These are phyloP conservation scores for Dactylellina haptotyla DNA, from an alignment of 2,329 filamentous ascomycete genomes.

Conservation along the genomic window DNA sequence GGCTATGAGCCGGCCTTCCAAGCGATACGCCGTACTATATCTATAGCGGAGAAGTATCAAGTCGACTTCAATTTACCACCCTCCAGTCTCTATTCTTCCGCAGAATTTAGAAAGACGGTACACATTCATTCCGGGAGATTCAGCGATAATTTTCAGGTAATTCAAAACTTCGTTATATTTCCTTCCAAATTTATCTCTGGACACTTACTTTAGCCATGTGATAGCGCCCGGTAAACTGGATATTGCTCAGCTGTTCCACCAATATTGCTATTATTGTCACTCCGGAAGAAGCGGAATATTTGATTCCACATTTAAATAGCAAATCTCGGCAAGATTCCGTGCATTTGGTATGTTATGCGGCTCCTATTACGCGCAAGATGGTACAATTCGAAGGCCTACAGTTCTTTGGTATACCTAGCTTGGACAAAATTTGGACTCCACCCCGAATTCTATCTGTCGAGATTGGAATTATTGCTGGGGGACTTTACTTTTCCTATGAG, in stretches of 20 bases:
- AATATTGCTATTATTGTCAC: conserved; percentile 69
- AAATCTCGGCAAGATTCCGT: conserved; percentile 56
- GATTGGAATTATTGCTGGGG: conserved; percentile 70
- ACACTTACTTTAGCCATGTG: conserved; percentile 8
- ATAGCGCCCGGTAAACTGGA: conserved; percentile 69
- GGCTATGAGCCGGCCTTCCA: conserved; percentile 63
- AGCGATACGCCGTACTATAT: conserved; percentile 49
- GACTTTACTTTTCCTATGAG: conserved; percentile 69
- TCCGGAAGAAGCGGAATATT: conserved; percentile 71
- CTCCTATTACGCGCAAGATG: conserved; percentile 72
- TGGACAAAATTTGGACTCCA: conserved; percentile 62
- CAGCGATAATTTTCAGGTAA: conserved; percentile 63
- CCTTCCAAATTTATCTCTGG: conserved; percentile 57
- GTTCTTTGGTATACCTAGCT: conserved; percentile 67
- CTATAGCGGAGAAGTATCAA: conserved; percentile 55
- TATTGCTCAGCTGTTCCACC: conserved; percentile 67
- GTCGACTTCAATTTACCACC: conserved; percentile 62
- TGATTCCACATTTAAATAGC: conserved; percentile 28
- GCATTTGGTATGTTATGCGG: conserved; percentile 69
- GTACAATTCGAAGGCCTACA: conserved; percentile 68
- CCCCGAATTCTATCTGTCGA: conserved; percentile 69
- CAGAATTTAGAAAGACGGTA: conserved; percentile 66
- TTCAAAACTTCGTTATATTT: conserved; percentile 22
- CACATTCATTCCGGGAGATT: conserved; percentile 58
- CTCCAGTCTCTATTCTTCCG: conserved; percentile 61